Evolutionary conservation across 495 filamentous ascomycete species (phyloP).

Genomic region (Aspergillus leporis): DNA sequence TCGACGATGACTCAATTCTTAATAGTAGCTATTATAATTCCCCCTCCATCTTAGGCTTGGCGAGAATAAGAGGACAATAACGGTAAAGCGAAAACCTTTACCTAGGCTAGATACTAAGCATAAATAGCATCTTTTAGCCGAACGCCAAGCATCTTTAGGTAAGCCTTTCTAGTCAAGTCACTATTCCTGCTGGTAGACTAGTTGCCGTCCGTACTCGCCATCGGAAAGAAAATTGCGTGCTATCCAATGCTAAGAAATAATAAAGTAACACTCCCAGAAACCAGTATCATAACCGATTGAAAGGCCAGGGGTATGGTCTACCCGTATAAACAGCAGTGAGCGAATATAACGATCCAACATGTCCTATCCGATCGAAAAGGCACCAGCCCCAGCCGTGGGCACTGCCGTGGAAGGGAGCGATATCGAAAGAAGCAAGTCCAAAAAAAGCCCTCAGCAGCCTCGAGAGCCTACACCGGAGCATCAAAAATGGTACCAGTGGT

Average conservation of each 20-base stretch:
- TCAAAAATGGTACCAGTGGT: slow-evolving; percentile 46
- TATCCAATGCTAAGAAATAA: not conserved
- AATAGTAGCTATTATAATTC: too few species aligned
- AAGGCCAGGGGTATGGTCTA: not conserved
- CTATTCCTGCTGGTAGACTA: not conserved
- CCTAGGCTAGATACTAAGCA: not conserved
- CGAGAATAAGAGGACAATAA: not conserved
- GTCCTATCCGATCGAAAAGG: slow-evolving; percentile 2
- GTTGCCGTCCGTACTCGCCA: not conserved
- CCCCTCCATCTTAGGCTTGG: not conserved
- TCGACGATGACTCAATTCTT: too few species aligned
- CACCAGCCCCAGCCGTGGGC: not conserved
- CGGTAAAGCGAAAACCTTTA: not conserved
- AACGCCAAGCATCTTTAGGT: not conserved
- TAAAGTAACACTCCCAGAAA: not conserved
- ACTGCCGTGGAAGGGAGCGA: not conserved
- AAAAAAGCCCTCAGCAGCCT: not conserved
- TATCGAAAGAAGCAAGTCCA: not conserved
- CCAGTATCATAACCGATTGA: not conserved
- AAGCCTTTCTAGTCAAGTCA: not conserved
- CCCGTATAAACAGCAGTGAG: not conserved
- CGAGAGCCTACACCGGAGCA: not conserved
- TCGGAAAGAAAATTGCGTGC: slow-evolving; percentile 5
- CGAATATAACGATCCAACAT: not conserved
- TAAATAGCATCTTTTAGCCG: not conserved